A percentile compares a stretch with the other conserved stretches of the same genome.
Conservation (phyloP, 495 filamentous ascomycete genomes). For the Lineolata rhizophorae region DNA sequence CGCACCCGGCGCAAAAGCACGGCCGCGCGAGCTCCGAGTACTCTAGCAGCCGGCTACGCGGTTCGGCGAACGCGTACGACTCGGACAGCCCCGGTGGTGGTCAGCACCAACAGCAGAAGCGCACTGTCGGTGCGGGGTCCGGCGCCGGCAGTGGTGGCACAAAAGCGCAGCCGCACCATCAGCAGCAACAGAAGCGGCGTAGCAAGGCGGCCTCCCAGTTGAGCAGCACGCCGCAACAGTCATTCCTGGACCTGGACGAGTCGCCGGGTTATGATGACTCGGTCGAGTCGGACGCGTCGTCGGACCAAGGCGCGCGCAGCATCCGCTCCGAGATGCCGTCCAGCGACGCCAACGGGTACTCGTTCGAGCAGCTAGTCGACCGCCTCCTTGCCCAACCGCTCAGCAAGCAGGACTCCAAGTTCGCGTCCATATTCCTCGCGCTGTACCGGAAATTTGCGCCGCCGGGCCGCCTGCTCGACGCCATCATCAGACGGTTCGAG, state of each 20-base stretch:
- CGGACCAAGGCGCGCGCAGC: too few relatives aligned
- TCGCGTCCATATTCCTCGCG: slow-evolving; percentile 66
- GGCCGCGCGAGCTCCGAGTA: slow-evolving; percentile 19
- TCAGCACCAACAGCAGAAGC: too few relatives aligned
- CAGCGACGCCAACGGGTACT: too few relatives aligned
- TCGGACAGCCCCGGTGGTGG: too few relatives aligned
- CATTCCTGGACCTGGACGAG: slow-evolving; percentile 17
- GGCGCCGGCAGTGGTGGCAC: too few relatives aligned
- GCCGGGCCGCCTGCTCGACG: slow-evolving; percentile 48
- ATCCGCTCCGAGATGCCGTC: too few relatives aligned
- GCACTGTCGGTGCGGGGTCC: too few relatives aligned
- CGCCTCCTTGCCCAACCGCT: slow-evolving; percentile 58
- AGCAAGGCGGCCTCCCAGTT: too few relatives aligned
- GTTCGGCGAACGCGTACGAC: not conserved
- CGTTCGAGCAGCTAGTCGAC: slow-evolving; percentile 79
- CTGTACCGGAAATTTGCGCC: slow-evolving; percentile 90
- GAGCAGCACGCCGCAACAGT: slow-evolving; percentile 12
- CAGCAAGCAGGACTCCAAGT: slow-evolving; percentile 71
- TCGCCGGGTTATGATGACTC: slow-evolving; percentile 15
- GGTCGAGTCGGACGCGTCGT: too few relatives aligned
- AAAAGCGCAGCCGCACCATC: too few relatives aligned
- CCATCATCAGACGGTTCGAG: slow-evolving; percentile 46
- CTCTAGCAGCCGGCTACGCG: slow-evolving; percentile 2
- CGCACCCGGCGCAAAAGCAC: slow-evolving; percentile 12
- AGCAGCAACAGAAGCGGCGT: too few relatives aligned